Evolutionary conservation across 2,329 filamentous ascomycete species (phyloP), one percentile per base, ranked within the genome.

Genomic region (Beauveria sp.): DNA sequence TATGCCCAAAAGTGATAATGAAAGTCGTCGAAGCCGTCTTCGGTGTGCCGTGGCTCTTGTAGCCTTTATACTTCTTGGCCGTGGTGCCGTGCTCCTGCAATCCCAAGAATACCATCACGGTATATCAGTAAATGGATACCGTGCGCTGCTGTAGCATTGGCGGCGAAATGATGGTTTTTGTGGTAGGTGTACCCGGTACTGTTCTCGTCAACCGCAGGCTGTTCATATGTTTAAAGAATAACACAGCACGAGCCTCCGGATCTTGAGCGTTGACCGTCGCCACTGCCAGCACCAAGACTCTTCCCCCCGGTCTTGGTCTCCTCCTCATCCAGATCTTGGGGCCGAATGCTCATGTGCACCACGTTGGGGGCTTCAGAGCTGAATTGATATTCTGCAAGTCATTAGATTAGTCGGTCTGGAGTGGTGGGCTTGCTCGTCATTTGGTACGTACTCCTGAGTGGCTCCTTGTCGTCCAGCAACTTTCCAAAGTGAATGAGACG

Each of bases 341-440:
- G 92, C 68, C 90, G 89, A 68, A 96, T 87, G 6, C 90, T 93
- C 91, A 96, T 96, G 74, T 96, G 92, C n/a, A 96, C 87, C 31
- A 96, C 90, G 67, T 96, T 96, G 8, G 90, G 85, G 12, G 82
- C 79, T 65, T 91, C 88, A 34, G 81, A 80, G 69, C 85, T 89
- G 70, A 96, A 91, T 64, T 86, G 88, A 70, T 90, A 93, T 66
- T 93, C 91, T 96, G 69, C 5, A 22, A 26, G n/a, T 8, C 18
- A 18, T 40, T 5, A 18, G 54, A 66, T 51, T 46, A 45, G 52
- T 34, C 18, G 16, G 31, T 53, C 24, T 43, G 22, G 42, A n/a
- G 10, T 22, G 2, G 7, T n/a, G 28, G n/a, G 45, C n/a, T n/a
- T 31, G 45, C 24, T 66, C 18, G 65, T 56, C 46, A 54, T 48